Evolutionary conservation across 805 yeast species (phyloP).

Genomic region (Grigorovia humatica): DNA sequence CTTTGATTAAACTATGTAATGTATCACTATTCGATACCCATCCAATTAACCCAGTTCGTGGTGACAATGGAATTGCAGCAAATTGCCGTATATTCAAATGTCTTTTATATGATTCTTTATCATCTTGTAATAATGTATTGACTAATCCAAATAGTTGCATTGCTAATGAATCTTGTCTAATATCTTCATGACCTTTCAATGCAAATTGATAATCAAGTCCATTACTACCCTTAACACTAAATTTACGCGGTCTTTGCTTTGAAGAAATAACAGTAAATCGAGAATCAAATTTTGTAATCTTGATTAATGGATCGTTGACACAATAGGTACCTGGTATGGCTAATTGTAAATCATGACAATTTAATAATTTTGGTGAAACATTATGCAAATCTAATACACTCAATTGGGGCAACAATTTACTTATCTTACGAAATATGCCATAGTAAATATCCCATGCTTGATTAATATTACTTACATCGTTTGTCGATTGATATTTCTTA

Average conservation of each 20-base stretch:
- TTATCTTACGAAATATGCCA: conserved; percentile 82
- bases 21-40: conserved; percentile 99
- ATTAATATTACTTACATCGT: conserved; percentile 77
- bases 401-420: conserved; percentile 79
- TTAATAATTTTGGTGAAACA: conserved; percentile 82
- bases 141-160: conserved; percentile 97
- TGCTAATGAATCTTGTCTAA: conserved; percentile 91
- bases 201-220: conserved; percentile 79
- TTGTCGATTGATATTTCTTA: conserved; percentile 69
- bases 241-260: conserved; percentile 88
- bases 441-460: conserved; percentile 98
- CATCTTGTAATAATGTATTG: conserved; percentile 77
- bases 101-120: conserved; percentile 92
- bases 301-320: conserved; percentile 69
- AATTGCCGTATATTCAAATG: conserved; percentile 87
- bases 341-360: conserved; percentile 66
- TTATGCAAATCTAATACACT: conserved; percentile 82
- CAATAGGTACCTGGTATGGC: conserved; percentile 92
- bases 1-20: conserved; percentile 84
- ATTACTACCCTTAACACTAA: conserved; percentile 74
- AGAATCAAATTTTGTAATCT: conserved; percentile 70
- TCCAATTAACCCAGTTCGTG: conserved; percentile 90
- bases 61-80: conserved; percentile 92
- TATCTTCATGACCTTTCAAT: conserved; percentile 95
- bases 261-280: conserved; percentile 81